Base-by-base conservation (phyloP, 805 yeast species). In the Schizosaccharomyces pombe region DNA sequence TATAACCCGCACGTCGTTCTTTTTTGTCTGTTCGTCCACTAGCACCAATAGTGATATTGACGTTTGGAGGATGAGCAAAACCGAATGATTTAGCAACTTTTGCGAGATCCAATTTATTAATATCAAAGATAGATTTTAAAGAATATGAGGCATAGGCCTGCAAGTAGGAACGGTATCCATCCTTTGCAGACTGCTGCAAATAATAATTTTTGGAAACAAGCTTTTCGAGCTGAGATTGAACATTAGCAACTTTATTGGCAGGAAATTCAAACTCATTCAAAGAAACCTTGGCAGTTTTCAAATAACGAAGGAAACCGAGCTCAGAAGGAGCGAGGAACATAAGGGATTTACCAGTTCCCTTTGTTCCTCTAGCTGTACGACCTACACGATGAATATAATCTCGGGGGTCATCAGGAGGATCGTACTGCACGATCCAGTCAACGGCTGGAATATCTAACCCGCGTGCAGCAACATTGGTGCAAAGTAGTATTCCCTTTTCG, bases 381-480 rank as follows among this genome's bases (percentile, higher is more conserved):
- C 99, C 99, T 37, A 91, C 98, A 69, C 99, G 79, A 71, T 91
- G 99, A 61, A 91, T 91, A 67, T 91, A 91, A 70, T 91, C 97
- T 71, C 97, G 80, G 69, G 98, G 98, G 70, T 91, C 98, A 80
- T 91, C 98, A 67, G 98, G 98, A 55, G 98, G 98, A 68, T 91
- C 99, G 64, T 85, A 91, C 72, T 91, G 98, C 60, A 91, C 82
- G 64, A 91, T 91, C 98, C 98, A 91, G 71, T 93, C 98, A 55
- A 91, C 98, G 30, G 93, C 81, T 55, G 99, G 99, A 61, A 91
- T 91, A 72, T 91, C 99, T 60, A 91, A 77, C 26, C 99, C 99
- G 75, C 99, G 80, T 24, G 99, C 98, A 32, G 98, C 99, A 60
- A 91, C 98, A 68, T 91, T 98, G 0, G 99, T 91, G 71, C 97